These are phyloP conservation scores for Globisporangium echinulatum DNA, from an alignment of 352 stramenopile species.

Conservation along the genomic window DNA sequence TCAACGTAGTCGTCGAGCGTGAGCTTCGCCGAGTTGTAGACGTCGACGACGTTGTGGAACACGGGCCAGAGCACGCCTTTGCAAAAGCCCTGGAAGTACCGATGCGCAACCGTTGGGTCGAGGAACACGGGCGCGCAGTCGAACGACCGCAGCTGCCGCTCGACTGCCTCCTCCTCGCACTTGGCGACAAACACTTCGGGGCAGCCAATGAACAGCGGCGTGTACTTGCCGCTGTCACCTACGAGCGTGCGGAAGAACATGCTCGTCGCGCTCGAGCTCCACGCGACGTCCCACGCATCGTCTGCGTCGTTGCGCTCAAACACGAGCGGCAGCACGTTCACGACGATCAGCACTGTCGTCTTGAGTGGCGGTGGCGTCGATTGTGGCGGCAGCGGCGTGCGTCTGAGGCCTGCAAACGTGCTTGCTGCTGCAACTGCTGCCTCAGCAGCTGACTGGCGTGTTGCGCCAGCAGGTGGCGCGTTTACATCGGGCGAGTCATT, in stretches of 20 bases:
- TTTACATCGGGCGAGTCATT: background rate
- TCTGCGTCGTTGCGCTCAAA: slow-evolving; percentile 46
- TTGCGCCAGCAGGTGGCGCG: background rate
- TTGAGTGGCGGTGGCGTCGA: background rate
- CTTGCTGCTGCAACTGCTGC: background rate
- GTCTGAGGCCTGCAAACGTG: background rate
- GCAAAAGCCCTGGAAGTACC: slow-evolving; percentile 92
- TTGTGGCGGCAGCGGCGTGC: background rate
- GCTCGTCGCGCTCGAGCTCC: slow-evolving; percentile 63
- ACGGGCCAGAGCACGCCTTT: slow-evolving; percentile 97
- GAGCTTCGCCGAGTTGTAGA: slow-evolving; percentile 88
- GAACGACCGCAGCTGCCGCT: slow-evolving; percentile 79
- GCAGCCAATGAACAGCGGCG: slow-evolving; percentile 64
- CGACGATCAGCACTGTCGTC: slow-evolving; percentile 70
- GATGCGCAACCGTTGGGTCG: slow-evolving; percentile 75
- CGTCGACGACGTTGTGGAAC: slow-evolving; percentile 96
- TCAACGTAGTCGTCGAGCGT: slow-evolving; percentile 35
- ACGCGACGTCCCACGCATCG: slow-evolving; percentile 54
- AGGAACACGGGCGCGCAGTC: slow-evolving; percentile 96
- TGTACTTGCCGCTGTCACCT: slow-evolving; percentile 36
- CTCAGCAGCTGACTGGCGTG: background rate
- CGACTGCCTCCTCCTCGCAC: slow-evolving; percentile 52
- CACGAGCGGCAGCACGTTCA: slow-evolving; percentile 72
- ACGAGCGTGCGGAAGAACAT: slow-evolving; percentile 79
- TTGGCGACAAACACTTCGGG: slow-evolving; percentile 65